Evolutionary conservation across 371 early-diverging fungal genomes (phyloP), one percentile per base, ranked within the genome.

Genomic region (Conidiobolus incongruus): DNA sequence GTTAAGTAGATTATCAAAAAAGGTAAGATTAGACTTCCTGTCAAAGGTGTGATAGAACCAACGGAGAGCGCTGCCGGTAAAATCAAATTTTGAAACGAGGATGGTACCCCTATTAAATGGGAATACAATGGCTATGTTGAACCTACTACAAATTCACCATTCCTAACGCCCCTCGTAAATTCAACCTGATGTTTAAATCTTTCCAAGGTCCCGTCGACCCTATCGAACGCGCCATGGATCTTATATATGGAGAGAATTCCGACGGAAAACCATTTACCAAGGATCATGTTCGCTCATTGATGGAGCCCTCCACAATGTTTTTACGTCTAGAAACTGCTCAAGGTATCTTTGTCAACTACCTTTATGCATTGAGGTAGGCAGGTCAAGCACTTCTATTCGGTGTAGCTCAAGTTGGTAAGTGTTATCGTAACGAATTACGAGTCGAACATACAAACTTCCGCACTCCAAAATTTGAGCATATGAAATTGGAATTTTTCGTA

Each of bases 301-400:
- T n/a, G n/a, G 21, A 30, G 40, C 52, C 68, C 13, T 37, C 52
- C 52, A 4, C 62, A 65, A 2, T 72, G 4, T 77, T 65, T 39
- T 60, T 77, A 19, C 65, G 78, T 7, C 78, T 75, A 4, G 78
- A 77, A 40, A 77, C 78, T 0, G 75, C 75, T 0, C 78, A 77
- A 44, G 78, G 78, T 2, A 69, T 77, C 1, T 77, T 72, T 52
- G 66, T 71, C 40, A 71, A 73, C 41, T 74, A 66, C 52, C 68
- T 65, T 26, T 61, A 68, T 35, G 59, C 71, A 0, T 58, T 62
- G 24, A 62, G 68, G 16, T 69, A 70, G 1, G 66, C 67, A 58
- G 65, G 66, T 15, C 53, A 53, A 10, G 56, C 56, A 40, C 65
- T 70, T 6, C 78, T 75, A 0, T 77, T 77, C 59, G 75, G 75